phyloP scores from a whole-genome alignment of 495 filamentous ascomycete genomes.

The Neurospora sp. region DNA sequence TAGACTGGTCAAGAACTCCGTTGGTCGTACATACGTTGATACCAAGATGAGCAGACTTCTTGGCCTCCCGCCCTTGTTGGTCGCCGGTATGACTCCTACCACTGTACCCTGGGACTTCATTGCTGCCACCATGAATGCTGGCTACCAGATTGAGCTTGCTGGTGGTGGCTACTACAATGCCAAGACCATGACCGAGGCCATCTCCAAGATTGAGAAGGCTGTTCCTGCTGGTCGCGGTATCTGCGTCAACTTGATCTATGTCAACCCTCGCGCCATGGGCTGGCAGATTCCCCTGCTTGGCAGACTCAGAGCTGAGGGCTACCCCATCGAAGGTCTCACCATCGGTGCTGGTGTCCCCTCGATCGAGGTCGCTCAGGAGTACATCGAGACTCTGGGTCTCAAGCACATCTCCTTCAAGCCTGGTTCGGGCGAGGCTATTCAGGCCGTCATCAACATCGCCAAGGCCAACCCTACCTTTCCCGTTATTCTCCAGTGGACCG shows the following conservation, averaged over 20 bases:
- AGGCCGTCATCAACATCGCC: constrained; percentile 84
- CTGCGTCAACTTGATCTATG: constrained; percentile 90
- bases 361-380: constrained; percentile 87
- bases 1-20: constrained; percentile 73
- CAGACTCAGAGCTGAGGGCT: constrained; percentile 72
- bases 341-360: constrained; percentile 92
- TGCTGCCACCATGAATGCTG: constrained; percentile 89
- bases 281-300: constrained; percentile 95
- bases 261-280: constrained; percentile 88
- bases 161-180: constrained; percentile 92
- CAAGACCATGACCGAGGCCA: constrained; percentile 77
- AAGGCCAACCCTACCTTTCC: constrained; percentile 86
- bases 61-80: constrained; percentile 83
- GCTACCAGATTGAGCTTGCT: constrained; percentile 87
- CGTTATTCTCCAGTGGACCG: constrained; percentile 88
- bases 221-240: constrained; percentile 90
- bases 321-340: constrained; percentile 88
- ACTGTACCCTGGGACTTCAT: constrained; percentile 95
- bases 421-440: constrained; percentile 80
- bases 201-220: constrained; percentile 78
- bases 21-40: constrained; percentile 81
- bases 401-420: constrained; percentile 96
- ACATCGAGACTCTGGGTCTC: constrained; percentile 85
- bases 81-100: constrained; percentile 91
- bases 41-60: constrained; percentile 95